Conservation (phyloP, 176 grass and related monocot species). For the Phoenix roebelenii region DNA sequence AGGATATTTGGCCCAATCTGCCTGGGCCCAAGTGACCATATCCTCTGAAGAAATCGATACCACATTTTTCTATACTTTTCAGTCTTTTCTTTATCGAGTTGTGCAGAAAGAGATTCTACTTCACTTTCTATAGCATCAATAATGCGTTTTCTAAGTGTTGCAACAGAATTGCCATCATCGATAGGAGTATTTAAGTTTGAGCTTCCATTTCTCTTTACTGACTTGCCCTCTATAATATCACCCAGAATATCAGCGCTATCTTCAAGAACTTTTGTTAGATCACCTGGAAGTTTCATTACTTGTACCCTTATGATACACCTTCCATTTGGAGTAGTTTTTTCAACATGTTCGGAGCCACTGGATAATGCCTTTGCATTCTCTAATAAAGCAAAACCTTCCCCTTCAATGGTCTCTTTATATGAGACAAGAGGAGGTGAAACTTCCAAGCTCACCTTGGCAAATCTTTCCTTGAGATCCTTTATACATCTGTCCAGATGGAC, state of each 20-base stretch:
- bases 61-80: slow-evolving; percentile 45
- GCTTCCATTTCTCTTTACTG: slow-evolving; percentile 29
- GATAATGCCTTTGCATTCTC: slow-evolving; percentile 27
- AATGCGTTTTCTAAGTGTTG: slow-evolving; percentile 45
- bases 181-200: slow-evolving; percentile 22
- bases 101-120: slow-evolving; percentile 35
- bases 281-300: slow-evolving; percentile 59
- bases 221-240: slow-evolving; percentile 62
- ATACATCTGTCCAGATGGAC: slow-evolving; percentile 85
- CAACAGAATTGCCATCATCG: slow-evolving; percentile 42
- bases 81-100: slow-evolving; percentile 54
- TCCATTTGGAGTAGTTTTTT: slow-evolving; percentile 71
- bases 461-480: slow-evolving; percentile 84
- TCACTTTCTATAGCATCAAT: slow-evolving; percentile 63
- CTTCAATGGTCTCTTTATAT: slow-evolving; percentile 83
- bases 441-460: slow-evolving; percentile 73
- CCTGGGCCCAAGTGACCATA: slow-evolving; percentile 63
- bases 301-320: slow-evolving; percentile 66
- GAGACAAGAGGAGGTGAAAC: slow-evolving; percentile 83
- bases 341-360: slow-evolving; percentile 28
- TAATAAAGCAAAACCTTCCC: slow-evolving; percentile 36
- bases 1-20: slow-evolving; percentile 74
- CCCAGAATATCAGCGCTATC: slow-evolving; percentile 62
- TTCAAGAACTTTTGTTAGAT: slow-evolving; percentile 67
- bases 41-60: slow-evolving; percentile 46